Base-by-base conservation (phyloP, 305 asterid species). In the Petunia hybrid region DNA sequence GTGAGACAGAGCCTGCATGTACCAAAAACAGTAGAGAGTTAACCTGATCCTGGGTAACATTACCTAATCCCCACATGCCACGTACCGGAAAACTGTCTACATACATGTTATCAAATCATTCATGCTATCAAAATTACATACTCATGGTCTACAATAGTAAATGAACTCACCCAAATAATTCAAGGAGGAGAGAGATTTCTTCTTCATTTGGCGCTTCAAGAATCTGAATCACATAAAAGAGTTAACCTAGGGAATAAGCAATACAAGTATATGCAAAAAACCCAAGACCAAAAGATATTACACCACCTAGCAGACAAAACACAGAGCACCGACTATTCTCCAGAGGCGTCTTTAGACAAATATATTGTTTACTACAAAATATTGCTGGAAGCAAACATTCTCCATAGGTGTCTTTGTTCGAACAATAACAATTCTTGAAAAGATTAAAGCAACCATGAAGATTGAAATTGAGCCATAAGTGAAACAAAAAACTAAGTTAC, bases 151-250 rank as follows among this genome's bases (percentile, higher is more conserved):
- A 69, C 4, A n/a, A 45, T 70, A 2, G 39, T 69, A 70, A 84
- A 79, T 69, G 81, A 83, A 87, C 97, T 87, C 74, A 94, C 99
- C 94, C 87, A 84, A 89, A 94, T 84, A 97, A 85, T 82, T 94
- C 96, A 85, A 94, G 97, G 64, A 97, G 97, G 85, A 94, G 81
- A 77, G 97, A 85, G 85, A 97, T 91, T 90, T 97, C 99, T 84
- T 97, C 97, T 73, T 91, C 98, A 71, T 85, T 97, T 80, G 99
- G 99, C 41, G 92, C 91, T 88, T 92, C 95, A 76, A 94, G 98
- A 89, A 97, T 97, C 99, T 97, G 89, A 85, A 82, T 77, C 84
- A 83, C 82, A 83, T 76, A 79, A 83, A 87, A 73, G 67, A 83
- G 85, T 78, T 66, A 69, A 66, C 43, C 48, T 61, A 6, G 1